Percentiles rank a stretch among this genome's conserved stretches.
Conservation (phyloP, 441 rosid genomes). For the Populus hybrid region DNA sequence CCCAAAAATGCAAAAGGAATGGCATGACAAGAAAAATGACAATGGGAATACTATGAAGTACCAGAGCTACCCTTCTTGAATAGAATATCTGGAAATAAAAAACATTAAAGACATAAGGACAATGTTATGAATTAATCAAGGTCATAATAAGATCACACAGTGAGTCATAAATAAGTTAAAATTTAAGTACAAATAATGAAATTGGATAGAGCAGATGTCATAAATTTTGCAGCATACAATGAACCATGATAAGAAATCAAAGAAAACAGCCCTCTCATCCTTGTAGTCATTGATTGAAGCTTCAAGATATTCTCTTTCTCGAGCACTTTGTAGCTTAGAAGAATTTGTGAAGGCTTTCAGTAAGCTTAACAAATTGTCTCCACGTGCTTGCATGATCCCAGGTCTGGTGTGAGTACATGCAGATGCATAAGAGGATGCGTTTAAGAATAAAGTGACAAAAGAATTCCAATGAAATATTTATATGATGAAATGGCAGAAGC, state of each 20-base stretch:
- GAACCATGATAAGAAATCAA: constrained; percentile 84
- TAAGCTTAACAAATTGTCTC: constrained; percentile 77
- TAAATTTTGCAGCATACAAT: constrained; percentile 44
- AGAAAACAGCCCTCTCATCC: constrained; percentile 84
- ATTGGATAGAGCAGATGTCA: constrained; percentile 7
- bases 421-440: constrained; percentile 34
- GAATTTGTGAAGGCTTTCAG: constrained; percentile 80
- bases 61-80: constrained; percentile 64
- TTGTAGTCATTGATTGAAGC: constrained; percentile 30
- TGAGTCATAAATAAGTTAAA: background rate
- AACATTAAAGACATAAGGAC: constrained; percentile 25
- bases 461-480: constrained; percentile 24
- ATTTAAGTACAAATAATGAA: background rate
- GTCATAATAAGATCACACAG: background rate
- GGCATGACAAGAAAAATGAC: constrained; percentile 64
- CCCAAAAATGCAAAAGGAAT: constrained; percentile 47
- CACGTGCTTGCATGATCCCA: constrained; percentile 99
- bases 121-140: background rate
- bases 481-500: constrained; percentile 60
- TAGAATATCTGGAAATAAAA: constrained; percentile 62
- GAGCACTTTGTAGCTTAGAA: constrained; percentile 58
- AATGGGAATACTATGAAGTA: constrained; percentile 75
- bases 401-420: constrained; percentile 66
- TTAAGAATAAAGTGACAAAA: constrained; percentile 20
- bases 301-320: constrained; percentile 48